Percentiles rank a stretch among this genome's conserved stretches.
Evolutionary conservation across 2,329 filamentous ascomycete species (phyloP).

Genomic region (Diaporthe helianthi): DNA sequence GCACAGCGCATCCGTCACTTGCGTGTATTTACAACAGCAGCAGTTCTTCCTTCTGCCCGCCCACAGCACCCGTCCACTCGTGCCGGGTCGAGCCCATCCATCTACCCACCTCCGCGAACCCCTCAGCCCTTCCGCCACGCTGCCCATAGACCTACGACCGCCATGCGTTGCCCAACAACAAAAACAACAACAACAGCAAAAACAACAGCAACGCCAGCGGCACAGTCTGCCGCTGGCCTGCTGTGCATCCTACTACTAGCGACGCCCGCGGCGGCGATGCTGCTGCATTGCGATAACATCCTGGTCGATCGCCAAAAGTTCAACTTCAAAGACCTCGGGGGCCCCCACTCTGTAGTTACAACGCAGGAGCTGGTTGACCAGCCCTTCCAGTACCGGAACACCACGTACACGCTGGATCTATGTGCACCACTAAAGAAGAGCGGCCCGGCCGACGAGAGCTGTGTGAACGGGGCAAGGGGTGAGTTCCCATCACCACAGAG

Average conservation of each 20-base stretch:
- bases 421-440: constrained; percentile 72
- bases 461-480: constrained; percentile 75
- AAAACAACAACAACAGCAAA: too few relatives aligned
- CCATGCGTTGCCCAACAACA: constrained; percentile 48
- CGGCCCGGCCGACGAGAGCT: constrained; percentile 63
- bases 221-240: constrained; percentile 47
- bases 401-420: constrained; percentile 82
- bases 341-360: constrained; percentile 73
- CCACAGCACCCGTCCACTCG: not conserved
- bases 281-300: constrained; percentile 69
- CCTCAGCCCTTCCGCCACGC: constrained; percentile 22
- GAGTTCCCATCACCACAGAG: constrained; percentile 38
- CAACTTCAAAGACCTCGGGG: constrained; percentile 68
- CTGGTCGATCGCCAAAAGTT: constrained; percentile 65
- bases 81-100: not conserved
- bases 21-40: not conserved
- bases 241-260: constrained; percentile 45
- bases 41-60: too few relatives aligned
- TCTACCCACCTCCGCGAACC: not conserved
- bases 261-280: constrained; percentile 52
- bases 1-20: not conserved
- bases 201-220: constrained; percentile 39
- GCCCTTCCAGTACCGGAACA: constrained; percentile 67
- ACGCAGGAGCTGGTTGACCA: constrained; percentile 50
- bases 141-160: constrained; percentile 29